Base-by-base conservation (phyloP, 1,284 basidiomycete genomes). In the Cryptococcus depauperatus region DNA sequence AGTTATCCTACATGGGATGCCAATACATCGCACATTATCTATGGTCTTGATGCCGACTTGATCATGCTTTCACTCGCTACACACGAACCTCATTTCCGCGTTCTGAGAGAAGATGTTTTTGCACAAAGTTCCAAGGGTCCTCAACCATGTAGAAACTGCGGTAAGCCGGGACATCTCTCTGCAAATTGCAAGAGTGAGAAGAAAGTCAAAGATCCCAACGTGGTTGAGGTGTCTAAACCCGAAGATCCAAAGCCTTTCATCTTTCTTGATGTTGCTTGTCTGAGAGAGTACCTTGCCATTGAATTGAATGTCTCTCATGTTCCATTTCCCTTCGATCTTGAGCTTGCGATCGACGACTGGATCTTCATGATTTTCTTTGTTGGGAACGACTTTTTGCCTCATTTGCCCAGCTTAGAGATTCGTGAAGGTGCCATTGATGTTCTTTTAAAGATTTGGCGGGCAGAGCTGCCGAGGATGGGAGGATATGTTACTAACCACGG, bases 271-370 rank as follows among this genome's bases (percentile, higher is more conserved):
- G 89, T 99, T 68, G 77, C 85, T 50, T 81, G 85, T 54, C 75
- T 99, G 54, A 85, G 95, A 72, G 95, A 99, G 74, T 99, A 99
- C 73, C 83, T 99, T 58, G 85, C 92, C 70, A 81, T 90, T 64
- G 95, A 98, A 69, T 82, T 99, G 59, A 82, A 88, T 71, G 77
- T 95, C 21, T 77, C 85, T 10, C 74, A 79, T 48, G 71, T 78
- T 13, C 75, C 83, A 1, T 95, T 97, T 73, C 80, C 83, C n/a
- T 98, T 93, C 76, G 83, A 90, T 62, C 76, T 95, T 65, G 95
- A 99, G 72, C 83, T 86, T 68, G 92, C 95, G 29, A 89, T 99
- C 70, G 95, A 99, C 77, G 95, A 99, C 70, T 99, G 95, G 93
- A 89, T 99, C 60, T 83, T 99, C 66, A 64, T 98, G 60, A 97